Percentiles rank a stretch among this genome's conserved stretches.
Evolutionary conservation across 352 stramenopile genomes (phyloP).

Genomic region (Blastocystis sp.): DNA sequence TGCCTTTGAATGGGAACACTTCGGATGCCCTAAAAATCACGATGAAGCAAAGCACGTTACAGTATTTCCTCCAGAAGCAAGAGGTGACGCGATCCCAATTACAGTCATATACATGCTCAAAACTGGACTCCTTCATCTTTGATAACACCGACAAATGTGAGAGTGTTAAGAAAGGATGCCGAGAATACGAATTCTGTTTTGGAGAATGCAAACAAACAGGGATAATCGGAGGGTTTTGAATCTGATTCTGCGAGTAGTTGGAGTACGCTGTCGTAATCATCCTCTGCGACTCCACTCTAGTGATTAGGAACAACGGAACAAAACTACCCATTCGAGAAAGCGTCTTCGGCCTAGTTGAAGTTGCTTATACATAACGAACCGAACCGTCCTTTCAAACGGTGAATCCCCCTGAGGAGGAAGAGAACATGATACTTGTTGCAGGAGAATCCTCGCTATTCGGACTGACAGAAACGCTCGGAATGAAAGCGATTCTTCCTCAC

Average conservation of each 20-base stretch:
- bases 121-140: slow-evolving; percentile 32
- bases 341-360: neutral
- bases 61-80: slow-evolving; percentile 56
- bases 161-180: slow-evolving; percentile 46
- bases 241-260: too few species aligned
- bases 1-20: slow-evolving; percentile 34
- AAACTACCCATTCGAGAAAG: neutral
- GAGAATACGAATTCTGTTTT: too few species aligned
- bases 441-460: too few species aligned
- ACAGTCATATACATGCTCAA: slow-evolving; percentile 41
- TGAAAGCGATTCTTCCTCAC: too few species aligned
- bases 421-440: too few species aligned
- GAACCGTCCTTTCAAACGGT: too few species aligned
- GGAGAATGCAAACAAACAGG: too few species aligned
- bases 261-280: neutral
- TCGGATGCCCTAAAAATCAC: slow-evolving; percentile 52
- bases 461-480: too few species aligned
- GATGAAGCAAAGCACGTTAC: neutral
- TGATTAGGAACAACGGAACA: neutral
- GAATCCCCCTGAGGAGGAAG: too few species aligned
- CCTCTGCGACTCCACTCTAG: neutral
- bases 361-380: neutral
- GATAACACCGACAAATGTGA: slow-evolving; percentile 45
- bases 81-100: slow-evolving; percentile 34
- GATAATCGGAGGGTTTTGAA: too few species aligned